A percentile compares a stretch with the other conserved stretches of the same genome.
Conservation (phyloP, 805 yeast genomes). For the Debaryomyces prosopidis region DNA sequence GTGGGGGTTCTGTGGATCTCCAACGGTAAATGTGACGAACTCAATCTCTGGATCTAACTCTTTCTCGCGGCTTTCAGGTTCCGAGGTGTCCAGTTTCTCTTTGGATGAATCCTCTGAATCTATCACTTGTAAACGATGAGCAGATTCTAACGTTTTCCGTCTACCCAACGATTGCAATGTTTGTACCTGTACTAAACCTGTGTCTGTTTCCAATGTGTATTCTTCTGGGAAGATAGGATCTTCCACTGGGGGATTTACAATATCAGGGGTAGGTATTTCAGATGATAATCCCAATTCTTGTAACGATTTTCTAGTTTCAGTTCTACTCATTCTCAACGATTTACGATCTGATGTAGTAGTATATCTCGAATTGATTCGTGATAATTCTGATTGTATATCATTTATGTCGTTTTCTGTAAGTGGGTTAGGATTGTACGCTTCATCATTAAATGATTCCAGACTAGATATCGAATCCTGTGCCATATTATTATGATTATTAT, state of each 20-base stretch:
- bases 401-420: slow-evolving; percentile 20
- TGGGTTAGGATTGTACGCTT: slow-evolving; percentile 1
- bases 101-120: slow-evolving; percentile 5
- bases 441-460: not conserved
- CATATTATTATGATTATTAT: not conserved
- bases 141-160: slow-evolving; percentile 15
- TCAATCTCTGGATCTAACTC: slow-evolving; percentile 63
- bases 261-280: slow-evolving; percentile 54
- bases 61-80: slow-evolving; percentile 12
- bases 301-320: slow-evolving; percentile 76
- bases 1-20: slow-evolving; percentile 88
- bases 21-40: slow-evolving; percentile 76
- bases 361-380: slow-evolving; percentile 17
- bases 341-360: slow-evolving; percentile 1
- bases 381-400: slow-evolving; percentile 47
- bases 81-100: not conserved
- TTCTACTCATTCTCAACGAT: slow-evolving; percentile 46
- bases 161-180: slow-evolving; percentile 73
- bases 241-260: slow-evolving; percentile 45
- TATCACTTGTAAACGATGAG: not conserved
- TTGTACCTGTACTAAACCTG: slow-evolving; percentile 82
- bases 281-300: slow-evolving; percentile 60
- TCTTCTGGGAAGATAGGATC: slow-evolving; percentile 90
- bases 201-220: slow-evolving; percentile 81
- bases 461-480: not conserved